Evolutionary conservation across 768 basidiomycete genomes (phyloP).

Genomic region (Pisolithus orientalis): DNA sequence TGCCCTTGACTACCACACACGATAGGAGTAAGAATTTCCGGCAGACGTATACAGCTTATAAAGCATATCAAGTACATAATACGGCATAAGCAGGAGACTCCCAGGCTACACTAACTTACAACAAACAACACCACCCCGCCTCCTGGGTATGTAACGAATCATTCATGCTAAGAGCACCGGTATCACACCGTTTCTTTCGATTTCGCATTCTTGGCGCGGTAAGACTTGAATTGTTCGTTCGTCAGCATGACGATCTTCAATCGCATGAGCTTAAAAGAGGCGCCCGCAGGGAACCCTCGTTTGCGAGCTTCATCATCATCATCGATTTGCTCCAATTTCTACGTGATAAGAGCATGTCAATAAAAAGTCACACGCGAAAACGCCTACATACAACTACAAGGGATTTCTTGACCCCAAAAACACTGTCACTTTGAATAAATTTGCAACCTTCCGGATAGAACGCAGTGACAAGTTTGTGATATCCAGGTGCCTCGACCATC

Average conservation of each 20-base stretch:
- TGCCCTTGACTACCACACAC: too few relatives aligned
- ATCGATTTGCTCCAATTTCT: constrained; percentile 49
- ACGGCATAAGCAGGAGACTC: too few relatives aligned
- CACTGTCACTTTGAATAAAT: constrained; percentile 63
- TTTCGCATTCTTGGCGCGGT: constrained; percentile 16
- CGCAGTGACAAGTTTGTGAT: constrained; percentile 65
- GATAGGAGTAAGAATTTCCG: too few relatives aligned
- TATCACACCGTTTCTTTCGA: neutral
- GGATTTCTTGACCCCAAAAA: constrained; percentile 79
- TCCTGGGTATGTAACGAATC: neutral
- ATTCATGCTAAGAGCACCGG: neutral
- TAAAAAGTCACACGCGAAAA: neutral
- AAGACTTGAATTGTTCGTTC: constrained; percentile 33
- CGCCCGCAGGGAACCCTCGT: constrained; percentile 40
- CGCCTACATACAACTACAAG: constrained; percentile 58
- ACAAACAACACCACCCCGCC: too few relatives aligned
- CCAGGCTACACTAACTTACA: too few relatives aligned
- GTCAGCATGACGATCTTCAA: constrained; percentile 41
- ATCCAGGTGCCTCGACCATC: constrained; percentile 65
- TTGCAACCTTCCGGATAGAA: constrained; percentile 67
- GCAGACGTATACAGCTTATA: too few relatives aligned
- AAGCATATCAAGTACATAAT: too few relatives aligned
- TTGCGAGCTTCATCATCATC: constrained; percentile 49
- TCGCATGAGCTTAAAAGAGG: constrained; percentile 42
- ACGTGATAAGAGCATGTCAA: neutral